A percentile compares a stretch with the other conserved stretches of the same genome.
phyloP scores from a whole-genome alignment of 352 stramenopile species.

The Peronospora destructor region DNA sequence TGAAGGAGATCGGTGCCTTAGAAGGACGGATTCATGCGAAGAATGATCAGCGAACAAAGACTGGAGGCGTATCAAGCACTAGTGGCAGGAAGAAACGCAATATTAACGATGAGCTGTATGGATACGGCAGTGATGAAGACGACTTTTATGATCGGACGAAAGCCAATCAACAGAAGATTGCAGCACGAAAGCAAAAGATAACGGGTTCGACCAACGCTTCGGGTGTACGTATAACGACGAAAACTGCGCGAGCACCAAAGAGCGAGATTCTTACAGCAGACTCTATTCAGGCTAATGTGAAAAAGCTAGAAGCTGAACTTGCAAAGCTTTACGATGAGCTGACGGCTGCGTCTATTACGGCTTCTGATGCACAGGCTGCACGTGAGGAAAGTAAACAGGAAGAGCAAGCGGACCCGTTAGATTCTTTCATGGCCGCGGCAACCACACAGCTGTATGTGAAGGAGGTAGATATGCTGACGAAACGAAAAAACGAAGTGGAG shows the following conservation, averaged over 20 bases:
- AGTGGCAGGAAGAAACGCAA: conserved; percentile 16
- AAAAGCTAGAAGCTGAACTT: conserved; percentile 33
- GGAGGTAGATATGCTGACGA: conserved; percentile 23
- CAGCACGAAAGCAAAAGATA: conserved; percentile 29
- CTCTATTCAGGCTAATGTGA: conserved; percentile 43
- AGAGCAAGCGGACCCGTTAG: conserved; percentile 43
- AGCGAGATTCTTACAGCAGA: conserved; percentile 45
- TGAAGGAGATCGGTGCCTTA: conserved; percentile 58
- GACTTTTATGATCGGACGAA: conserved; percentile 75
- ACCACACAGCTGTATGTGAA: conserved; percentile 40
- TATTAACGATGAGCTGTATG: conserved; percentile 34
- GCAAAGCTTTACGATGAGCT: conserved; percentile 26
- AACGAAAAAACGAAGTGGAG: conserved; percentile 28
- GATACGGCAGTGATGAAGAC: conserved; percentile 65
- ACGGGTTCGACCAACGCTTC: not conserved
- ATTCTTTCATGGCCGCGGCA: conserved; percentile 61
- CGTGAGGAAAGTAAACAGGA: conserved; percentile 21
- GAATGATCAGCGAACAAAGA: conserved; percentile 41
- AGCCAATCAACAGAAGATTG: conserved; percentile 45
- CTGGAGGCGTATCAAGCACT: conserved; percentile 6
- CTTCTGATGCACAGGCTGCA: conserved; percentile 4
- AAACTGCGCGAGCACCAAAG: conserved; percentile 1
- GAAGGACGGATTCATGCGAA: conserved; percentile 52
- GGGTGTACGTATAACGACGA: not conserved
- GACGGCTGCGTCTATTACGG: conserved; percentile 11